Percentiles rank a stretch among this genome's conserved stretches.
Conservation (phyloP, 2,329 filamentous ascomycete genomes). For the Fusarium algeriense region DNA sequence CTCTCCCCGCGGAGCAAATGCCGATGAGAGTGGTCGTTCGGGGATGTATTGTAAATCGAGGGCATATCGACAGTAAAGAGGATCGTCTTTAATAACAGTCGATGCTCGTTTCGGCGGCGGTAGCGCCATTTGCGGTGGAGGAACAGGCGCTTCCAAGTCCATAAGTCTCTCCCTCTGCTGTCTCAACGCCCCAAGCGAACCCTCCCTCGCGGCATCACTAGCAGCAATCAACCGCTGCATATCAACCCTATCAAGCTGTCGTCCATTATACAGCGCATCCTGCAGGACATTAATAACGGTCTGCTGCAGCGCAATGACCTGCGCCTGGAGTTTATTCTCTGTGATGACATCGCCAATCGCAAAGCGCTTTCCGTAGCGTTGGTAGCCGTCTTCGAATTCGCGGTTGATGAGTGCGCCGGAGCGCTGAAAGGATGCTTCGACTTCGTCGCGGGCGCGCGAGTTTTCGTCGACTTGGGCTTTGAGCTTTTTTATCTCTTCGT, state of each 20-base stretch:
- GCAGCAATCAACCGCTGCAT: constrained; percentile 44
- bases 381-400: constrained; percentile 43
- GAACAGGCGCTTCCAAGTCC: constrained; percentile 8
- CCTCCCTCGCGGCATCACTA: constrained; percentile 41
- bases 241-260: constrained; percentile 39
- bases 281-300: constrained; percentile 45
- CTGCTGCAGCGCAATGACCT: constrained; percentile 45
- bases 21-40: constrained; percentile 28
- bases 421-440: constrained; percentile 37
- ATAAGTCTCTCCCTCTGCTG: constrained; percentile 40
- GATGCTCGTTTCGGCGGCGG: constrained; percentile 15
- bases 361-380: constrained; percentile 38
- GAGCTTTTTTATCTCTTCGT: constrained; percentile 46
- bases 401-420: constrained; percentile 44
- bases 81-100: constrained; percentile 17
- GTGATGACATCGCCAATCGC: constrained; percentile 44
- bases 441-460: constrained; percentile 28
- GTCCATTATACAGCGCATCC: constrained; percentile 39
- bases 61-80: constrained; percentile 43
- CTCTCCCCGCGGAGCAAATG: constrained; percentile 32
- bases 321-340: constrained; percentile 44
- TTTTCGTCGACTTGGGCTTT: constrained; percentile 34
- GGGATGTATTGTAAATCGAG: constrained; percentile 38
- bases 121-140: background rate
- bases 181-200: constrained; percentile 38